Base-by-base conservation (phyloP, 139 green algal genomes). In the Chlorella sp. region DNA sequence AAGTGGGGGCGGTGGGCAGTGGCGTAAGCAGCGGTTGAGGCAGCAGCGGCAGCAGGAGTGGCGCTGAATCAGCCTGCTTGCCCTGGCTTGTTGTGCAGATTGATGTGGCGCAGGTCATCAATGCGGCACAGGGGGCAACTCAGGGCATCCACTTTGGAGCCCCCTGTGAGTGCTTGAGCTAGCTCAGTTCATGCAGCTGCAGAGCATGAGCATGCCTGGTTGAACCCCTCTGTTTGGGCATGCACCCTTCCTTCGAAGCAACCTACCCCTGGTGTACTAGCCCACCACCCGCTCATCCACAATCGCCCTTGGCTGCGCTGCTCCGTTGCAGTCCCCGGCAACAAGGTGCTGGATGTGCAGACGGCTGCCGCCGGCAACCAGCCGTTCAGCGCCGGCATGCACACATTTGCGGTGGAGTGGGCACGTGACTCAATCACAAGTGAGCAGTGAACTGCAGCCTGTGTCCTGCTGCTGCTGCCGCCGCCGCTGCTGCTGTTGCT, bases 61-160 rank as follows among this genome's bases (percentile, higher is more conserved):
- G n/a, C n/a, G n/a, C n/a, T n/a, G n/a, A n/a, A n/a, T n/a, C n/a
- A n/a, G n/a, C n/a, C n/a, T n/a, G 4, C 63, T 34, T 4, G 17
- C 9, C 4, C 20, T 26, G 3, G 34, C 20, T 32, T 2, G 17
- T 2, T 11, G 0, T 30, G 38, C 70, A 78, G 70, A 78, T 78
- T 38, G 39, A 78, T 26, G 26, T 78, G 21, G 32, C 56, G 26
- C 39, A 44, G 26, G 21, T 34, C 39, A 78, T 78, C 18, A 32
- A 78, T 16, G 39, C 12, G 0, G 56, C 56, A 41, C 20, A 28
- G 3, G 32, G 32, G 39, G 25, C 26, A 2, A 78, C 70, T 11
- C 56, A 23, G 28, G 70, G 70, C 70, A 44, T 78, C 25, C 70
- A 78, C 39, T 78, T 28, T n/a, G 70, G 70, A 44, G 32, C 32